Percentiles rank a stretch among this genome's conserved stretches.
Evolutionary conservation across 2,329 filamentous ascomycete species (phyloP).

Genomic region (Xylariaceae sp.): DNA sequence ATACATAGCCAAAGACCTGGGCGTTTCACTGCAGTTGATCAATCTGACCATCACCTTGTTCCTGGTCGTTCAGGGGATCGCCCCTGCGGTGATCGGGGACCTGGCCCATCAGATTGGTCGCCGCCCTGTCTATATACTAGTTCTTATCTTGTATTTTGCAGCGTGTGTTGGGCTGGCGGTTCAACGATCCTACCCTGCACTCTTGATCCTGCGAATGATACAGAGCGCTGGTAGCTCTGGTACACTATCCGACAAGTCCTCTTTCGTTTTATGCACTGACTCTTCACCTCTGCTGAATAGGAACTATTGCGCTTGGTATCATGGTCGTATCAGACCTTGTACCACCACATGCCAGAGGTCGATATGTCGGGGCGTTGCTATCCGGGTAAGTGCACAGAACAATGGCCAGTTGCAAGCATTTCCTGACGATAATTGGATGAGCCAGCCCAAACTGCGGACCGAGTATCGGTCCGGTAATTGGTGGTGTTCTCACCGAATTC

Average conservation of each 20-base stretch:
- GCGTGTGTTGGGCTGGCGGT: constrained; percentile 13
- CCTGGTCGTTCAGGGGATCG: constrained; percentile 8
- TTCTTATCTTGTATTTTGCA: constrained; percentile 10
- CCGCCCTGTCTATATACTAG: constrained; percentile 3
- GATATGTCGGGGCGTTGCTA: constrained; percentile 10
- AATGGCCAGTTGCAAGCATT: no score
- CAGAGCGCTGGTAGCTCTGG: constrained; percentile 15
- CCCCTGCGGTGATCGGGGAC: constrained; percentile 6
- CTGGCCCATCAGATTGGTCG: constrained; percentile 11
- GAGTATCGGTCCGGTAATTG: constrained; percentile 39
- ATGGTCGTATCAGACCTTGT: constrained; percentile 7
- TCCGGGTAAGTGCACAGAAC: neutral
- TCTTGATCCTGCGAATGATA: constrained; percentile 14
- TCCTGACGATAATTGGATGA: no score
- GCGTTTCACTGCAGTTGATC: constrained; percentile 7
- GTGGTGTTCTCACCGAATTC: constrained; percentile 42
- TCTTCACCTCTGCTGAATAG: neutral
- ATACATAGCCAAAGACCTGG: constrained; percentile 5
- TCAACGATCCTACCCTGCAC: constrained; percentile 5
- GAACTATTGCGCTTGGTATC: constrained; percentile 9
- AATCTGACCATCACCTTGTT: constrained; percentile 17
- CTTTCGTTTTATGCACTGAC: neutral
- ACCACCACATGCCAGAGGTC: constrained; percentile 7
- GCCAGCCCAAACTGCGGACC: constrained; percentile 2
- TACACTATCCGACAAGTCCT: neutral